Evolutionary conservation across 768 basidiomycete species (phyloP).

Genomic region (Amanita rubescens): DNA sequence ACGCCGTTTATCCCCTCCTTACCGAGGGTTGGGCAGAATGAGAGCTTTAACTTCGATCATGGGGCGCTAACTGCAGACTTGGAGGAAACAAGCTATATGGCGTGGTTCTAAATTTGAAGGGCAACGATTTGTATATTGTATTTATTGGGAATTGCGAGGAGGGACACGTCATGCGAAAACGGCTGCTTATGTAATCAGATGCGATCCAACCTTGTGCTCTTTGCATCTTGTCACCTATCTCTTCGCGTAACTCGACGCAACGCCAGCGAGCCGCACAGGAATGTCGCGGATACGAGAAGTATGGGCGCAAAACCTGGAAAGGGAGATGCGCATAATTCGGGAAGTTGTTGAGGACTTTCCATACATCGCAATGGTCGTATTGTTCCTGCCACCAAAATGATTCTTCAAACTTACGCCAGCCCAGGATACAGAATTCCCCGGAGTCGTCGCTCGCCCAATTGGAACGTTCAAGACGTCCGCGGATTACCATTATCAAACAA

Average conservation of each 20-base stretch:
- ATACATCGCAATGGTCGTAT: slow-evolving; percentile 85
- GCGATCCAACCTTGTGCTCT: neutral
- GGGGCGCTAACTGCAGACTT: slow-evolving; percentile 48
- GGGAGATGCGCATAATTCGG: slow-evolving; percentile 85
- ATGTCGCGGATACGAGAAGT: slow-evolving; percentile 92
- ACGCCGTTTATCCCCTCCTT: slow-evolving; percentile 39
- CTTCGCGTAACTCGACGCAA: neutral
- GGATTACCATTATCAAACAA: slow-evolving; percentile 99
- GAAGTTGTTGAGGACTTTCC: slow-evolving; percentile 86
- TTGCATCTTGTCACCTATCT: neutral
- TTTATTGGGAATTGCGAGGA: neutral
- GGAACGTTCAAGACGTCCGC: slow-evolving; percentile 94
- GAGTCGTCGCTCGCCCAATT: slow-evolving; percentile 95
- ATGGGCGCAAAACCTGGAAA: slow-evolving; percentile 89
- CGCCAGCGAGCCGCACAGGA: neutral
- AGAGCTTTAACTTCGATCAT: slow-evolving; percentile 54
- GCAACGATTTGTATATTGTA: neutral
- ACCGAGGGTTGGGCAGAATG: slow-evolving; percentile 45
- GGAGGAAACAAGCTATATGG: slow-evolving; percentile 61
- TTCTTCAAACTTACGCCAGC: slow-evolving; percentile 15
- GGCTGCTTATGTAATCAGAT: neutral
- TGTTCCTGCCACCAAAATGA: slow-evolving; percentile 14
- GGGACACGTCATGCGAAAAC: neutral
- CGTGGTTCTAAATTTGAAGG: slow-evolving; percentile 44
- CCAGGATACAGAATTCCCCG: slow-evolving; percentile 98